These are phyloP conservation scores for Pleurotus eryngii DNA, from an alignment of 768 basidiomycete species.

Conservation along the genomic window DNA sequence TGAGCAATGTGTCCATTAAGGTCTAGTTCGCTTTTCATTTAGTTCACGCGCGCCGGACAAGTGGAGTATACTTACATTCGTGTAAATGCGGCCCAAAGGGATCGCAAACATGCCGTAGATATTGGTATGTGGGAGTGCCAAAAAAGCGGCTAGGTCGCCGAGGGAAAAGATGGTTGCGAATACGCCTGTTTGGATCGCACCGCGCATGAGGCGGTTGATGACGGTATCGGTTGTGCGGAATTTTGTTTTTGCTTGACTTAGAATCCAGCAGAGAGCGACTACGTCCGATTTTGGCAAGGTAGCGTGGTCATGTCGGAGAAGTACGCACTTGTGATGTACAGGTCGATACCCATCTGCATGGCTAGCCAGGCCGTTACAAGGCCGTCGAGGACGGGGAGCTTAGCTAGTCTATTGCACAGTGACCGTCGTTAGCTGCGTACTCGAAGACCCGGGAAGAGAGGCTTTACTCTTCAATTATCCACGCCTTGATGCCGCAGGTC, in stretches of 20 bases:
- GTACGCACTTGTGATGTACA: slow-evolving; percentile 7
- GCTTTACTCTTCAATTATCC: slow-evolving; percentile 3
- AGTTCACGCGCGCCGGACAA: too few species aligned
- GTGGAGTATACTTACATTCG: slow-evolving; percentile 25
- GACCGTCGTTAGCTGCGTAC: neutral
- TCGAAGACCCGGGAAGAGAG: neutral
- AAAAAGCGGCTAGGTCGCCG: slow-evolving; percentile 28
- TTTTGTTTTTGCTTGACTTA: neutral
- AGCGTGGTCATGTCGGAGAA: neutral
- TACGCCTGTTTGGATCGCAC: slow-evolving; percentile 32
- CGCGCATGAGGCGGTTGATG: slow-evolving; percentile 28
- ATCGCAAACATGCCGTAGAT: slow-evolving; percentile 36
- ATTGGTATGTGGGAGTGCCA: slow-evolving; percentile 22
- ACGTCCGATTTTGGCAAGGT: neutral
- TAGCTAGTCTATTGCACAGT: neutral
- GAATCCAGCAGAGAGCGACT: slow-evolving; percentile 1
- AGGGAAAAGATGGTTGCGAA: slow-evolving; percentile 33
- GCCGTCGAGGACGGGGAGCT: slow-evolving; percentile 3
- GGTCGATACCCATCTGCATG: slow-evolving; percentile 15
- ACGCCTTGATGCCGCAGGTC: slow-evolving; percentile 2
- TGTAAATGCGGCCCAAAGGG: slow-evolving; percentile 39
- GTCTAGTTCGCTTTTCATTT: neutral
- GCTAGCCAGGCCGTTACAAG: slow-evolving; percentile 16
- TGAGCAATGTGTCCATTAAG: slow-evolving; percentile 10
- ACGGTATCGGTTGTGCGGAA: slow-evolving; percentile 8